Evolutionary conservation across 129 eudicot genomes (phyloP).

Genomic region (Escallonia rubra): DNA sequence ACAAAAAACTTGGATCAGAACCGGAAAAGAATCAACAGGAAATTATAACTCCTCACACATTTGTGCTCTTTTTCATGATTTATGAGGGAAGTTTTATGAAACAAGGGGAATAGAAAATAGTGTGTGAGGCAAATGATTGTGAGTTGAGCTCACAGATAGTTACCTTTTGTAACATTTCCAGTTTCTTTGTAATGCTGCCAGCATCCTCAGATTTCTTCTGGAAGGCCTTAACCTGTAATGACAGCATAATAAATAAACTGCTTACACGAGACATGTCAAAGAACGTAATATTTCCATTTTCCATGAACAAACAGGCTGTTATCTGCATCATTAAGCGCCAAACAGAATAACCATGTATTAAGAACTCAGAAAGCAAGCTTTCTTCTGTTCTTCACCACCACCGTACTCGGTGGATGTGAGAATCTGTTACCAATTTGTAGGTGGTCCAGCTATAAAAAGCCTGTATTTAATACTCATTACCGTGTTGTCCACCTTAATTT

Average conservation of each 20-base stretch:
- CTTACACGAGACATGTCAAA: neutral
- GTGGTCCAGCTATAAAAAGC: neutral
- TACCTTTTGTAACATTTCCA: slow-evolving; percentile 76
- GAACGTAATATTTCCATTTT: neutral
- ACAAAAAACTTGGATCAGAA: neutral
- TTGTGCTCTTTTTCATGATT: neutral
- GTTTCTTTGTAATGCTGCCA: slow-evolving; percentile 27
- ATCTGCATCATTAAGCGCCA: neutral
- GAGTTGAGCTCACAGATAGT: neutral
- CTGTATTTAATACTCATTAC: neutral
- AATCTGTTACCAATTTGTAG: neutral
- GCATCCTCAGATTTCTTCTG: slow-evolving; percentile 19
- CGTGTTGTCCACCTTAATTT: too few species aligned
- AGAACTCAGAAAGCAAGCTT: neutral
- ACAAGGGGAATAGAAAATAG: neutral
- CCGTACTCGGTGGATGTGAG: neutral
- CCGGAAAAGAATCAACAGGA: neutral
- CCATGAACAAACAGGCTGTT: neutral
- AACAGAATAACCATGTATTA: neutral
- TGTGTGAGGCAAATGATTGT: neutral
- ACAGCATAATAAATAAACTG: neutral
- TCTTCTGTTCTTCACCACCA: neutral
- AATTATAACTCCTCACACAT: neutral
- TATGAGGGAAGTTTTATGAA: neutral
- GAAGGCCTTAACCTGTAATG: slow-evolving; percentile 43